Evolutionary conservation across 2,329 filamentous ascomycete genomes (phyloP).

Genomic region (Elsinoe australis): DNA sequence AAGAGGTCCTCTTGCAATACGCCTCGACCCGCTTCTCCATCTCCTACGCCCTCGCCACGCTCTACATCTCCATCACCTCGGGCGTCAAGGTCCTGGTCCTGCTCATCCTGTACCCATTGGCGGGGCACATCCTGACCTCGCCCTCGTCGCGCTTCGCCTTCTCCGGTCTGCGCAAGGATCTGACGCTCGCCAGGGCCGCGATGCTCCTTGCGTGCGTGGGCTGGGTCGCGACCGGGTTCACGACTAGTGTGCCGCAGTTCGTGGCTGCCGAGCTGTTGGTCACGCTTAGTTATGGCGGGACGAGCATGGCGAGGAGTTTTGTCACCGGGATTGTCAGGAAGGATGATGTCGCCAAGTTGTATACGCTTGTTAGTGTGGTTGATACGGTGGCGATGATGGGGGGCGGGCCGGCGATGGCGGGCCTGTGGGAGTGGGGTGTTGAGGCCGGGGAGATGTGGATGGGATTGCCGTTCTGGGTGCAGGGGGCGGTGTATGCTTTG

Average conservation of each 20-base stretch:
- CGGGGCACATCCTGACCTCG: slow-evolving; percentile 21
- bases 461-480: slow-evolving; percentile 43
- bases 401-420: slow-evolving; percentile 42
- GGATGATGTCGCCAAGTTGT: slow-evolving; percentile 48
- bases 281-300: slow-evolving; percentile 41
- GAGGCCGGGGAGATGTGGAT: slow-evolving; percentile 42
- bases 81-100: slow-evolving; percentile 27
- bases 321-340: slow-evolving; percentile 49
- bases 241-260: slow-evolving; percentile 26
- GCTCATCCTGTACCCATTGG: slow-evolving; percentile 27
- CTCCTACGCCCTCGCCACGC: slow-evolving; percentile 34
- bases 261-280: slow-evolving; percentile 39
- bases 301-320: slow-evolving; percentile 41
- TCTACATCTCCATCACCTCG: slow-evolving; percentile 28
- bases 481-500: slow-evolving; percentile 29
- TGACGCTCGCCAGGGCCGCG: slow-evolving; percentile 28
- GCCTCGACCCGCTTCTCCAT: slow-evolving; percentile 45
- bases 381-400: slow-evolving; percentile 45
- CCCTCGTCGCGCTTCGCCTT: slow-evolving; percentile 21
- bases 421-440: slow-evolving; percentile 42
- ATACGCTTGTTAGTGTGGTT: slow-evolving; percentile 45
- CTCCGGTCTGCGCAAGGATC: slow-evolving; percentile 26
- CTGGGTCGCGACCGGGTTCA: slow-evolving; percentile 27
- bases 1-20: slow-evolving; percentile 45
- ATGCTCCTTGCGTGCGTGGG: slow-evolving; percentile 26